A percentile compares a stretch with the other conserved stretches of the same genome.
phyloP scores from a whole-genome alignment of 768 basidiomycete species.

The Hirschioporus abietinus region DNA sequence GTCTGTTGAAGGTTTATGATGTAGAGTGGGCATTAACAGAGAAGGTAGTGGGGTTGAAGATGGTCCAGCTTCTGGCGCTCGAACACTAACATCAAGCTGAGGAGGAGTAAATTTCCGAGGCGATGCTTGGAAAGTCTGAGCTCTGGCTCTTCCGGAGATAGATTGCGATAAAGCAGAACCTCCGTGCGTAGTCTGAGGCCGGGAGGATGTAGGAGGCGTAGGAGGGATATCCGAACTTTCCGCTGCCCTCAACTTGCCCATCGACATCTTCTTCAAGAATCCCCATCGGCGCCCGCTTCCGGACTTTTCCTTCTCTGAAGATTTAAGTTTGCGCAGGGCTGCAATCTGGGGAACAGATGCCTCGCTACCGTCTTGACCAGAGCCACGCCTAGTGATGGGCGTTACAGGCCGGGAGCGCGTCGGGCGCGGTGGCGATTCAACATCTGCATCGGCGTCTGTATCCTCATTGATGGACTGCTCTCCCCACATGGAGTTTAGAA shows the following conservation, averaged over 20 bases:
- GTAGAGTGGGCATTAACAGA: constrained; percentile 8
- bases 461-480: constrained; percentile 34
- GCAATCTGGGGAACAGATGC: neutral
- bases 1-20: constrained; percentile 19
- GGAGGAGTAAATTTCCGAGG: constrained; percentile 35
- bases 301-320: constrained; percentile 50
- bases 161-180: constrained; percentile 1
- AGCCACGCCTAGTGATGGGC: constrained; percentile 5
- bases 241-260: constrained; percentile 75
- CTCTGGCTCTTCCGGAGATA: constrained; percentile 44
- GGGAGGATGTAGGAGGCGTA: constrained; percentile 26
- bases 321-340: constrained; percentile 6
- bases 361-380: neutral
- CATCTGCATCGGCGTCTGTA: constrained; percentile 19
- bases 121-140: constrained; percentile 67
- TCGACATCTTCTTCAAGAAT: constrained; percentile 97
- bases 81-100: constrained; percentile 67
- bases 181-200: constrained; percentile 12
- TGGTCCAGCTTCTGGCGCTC: constrained; percentile 47
- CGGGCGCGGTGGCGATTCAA: constrained; percentile 19
- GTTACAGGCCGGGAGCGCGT: constrained; percentile 13
- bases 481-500: constrained; percentile 47
- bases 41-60: neutral
- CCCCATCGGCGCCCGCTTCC: constrained; percentile 66
- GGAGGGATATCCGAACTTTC: constrained; percentile 34